Conservation (phyloP, 768 basidiomycete species). For the Auriscalpium microsporum region DNA sequence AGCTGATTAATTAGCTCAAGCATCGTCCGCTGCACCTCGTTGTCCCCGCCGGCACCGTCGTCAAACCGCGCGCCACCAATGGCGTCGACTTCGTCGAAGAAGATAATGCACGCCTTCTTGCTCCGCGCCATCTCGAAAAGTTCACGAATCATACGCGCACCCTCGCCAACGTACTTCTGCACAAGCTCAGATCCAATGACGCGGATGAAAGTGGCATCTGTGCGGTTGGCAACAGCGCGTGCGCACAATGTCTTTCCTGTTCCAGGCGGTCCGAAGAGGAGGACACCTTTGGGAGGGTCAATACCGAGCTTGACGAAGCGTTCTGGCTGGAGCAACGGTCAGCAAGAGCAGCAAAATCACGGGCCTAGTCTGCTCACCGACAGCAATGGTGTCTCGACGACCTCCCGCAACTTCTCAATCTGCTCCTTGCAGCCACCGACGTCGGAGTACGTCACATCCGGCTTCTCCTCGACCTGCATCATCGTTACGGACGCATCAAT, state of each 20-base stretch:
- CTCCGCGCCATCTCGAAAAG: slow-evolving; percentile 98
- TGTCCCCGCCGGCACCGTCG: slow-evolving; percentile 97
- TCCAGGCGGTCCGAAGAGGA: slow-evolving; percentile 92
- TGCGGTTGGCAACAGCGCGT: slow-evolving; percentile 95
- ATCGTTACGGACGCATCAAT: slow-evolving; percentile 99
- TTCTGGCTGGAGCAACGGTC: slow-evolving; percentile 66
- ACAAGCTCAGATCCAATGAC: slow-evolving; percentile 98
- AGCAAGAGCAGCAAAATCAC: neutral
- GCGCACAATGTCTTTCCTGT: slow-evolving; percentile 99
- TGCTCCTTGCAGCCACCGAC: slow-evolving; percentile 99
- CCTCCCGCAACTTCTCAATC: slow-evolving; percentile 97
- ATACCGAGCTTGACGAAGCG: slow-evolving; percentile 97
- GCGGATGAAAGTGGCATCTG: slow-evolving; percentile 98
- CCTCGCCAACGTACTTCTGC: slow-evolving; percentile 99
- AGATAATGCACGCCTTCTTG: slow-evolving; percentile 99
- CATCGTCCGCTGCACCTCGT: slow-evolving; percentile 99
- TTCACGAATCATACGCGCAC: slow-evolving; percentile 97
- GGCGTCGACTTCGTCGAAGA: slow-evolving; percentile 98
- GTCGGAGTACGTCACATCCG: slow-evolving; percentile 96
- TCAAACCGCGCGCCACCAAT: slow-evolving; percentile 98
- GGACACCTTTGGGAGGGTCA: slow-evolving; percentile 96
- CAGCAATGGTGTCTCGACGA: slow-evolving; percentile 92
- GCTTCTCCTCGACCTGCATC: slow-evolving; percentile 99
- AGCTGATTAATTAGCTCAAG: slow-evolving; percentile 97
- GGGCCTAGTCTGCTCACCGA: slow-evolving; percentile 48